Evolutionary conservation across 108 stramenopile genomes (phyloP), one percentile per base, ranked within the genome.

Genomic region (Ochromonas danica): DNA sequence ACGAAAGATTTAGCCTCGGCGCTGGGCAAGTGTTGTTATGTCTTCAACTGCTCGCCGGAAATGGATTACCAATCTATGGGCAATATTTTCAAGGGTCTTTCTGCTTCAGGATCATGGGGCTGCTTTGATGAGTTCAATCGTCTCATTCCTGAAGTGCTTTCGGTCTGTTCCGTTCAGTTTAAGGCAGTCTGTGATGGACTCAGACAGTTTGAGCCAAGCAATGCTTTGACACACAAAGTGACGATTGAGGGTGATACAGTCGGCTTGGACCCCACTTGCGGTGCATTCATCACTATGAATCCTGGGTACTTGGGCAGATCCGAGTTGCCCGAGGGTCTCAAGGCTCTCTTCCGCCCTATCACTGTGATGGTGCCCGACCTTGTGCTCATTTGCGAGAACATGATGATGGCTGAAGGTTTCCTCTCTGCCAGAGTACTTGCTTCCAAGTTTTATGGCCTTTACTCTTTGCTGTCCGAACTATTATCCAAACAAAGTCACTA

Each of bases 51-150:
- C 81, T 88, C 87, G 0, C 90, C 90, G n/a, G 89, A 89, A 65
- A 89, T 90, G 84, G 91, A 91, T 81, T 90, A 89, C 79, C 85
- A 89, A 61, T 87, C 85, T 28, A 71, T 91, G 71, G 91, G 89
- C 22, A 89, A 90, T 63, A 90, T 90, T 60, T 90, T 91, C 87
- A 90, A 90, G 81, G 91, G 91, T 38, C 77, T 85, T 28, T 87
- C 90, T 0, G 85, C 85, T 25, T 88, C 89, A 0, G 90, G 90
- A 17, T 86, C 90, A 30, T 91, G 90, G 90, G 91, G 87, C 1
- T 91, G 91, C 72, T 91, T 91, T 77, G 91, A 91, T 72, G 91
- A 91, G 79, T 91, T 91, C 79, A 91, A 91, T 80, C 89, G 91
- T 0, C 84, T 91, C 27, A 79, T 87, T 17, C 86, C 90, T 27